phyloP scores from a whole-genome alignment of 1,284 basidiomycete genomes.

The Microbotryum intermedium region DNA sequence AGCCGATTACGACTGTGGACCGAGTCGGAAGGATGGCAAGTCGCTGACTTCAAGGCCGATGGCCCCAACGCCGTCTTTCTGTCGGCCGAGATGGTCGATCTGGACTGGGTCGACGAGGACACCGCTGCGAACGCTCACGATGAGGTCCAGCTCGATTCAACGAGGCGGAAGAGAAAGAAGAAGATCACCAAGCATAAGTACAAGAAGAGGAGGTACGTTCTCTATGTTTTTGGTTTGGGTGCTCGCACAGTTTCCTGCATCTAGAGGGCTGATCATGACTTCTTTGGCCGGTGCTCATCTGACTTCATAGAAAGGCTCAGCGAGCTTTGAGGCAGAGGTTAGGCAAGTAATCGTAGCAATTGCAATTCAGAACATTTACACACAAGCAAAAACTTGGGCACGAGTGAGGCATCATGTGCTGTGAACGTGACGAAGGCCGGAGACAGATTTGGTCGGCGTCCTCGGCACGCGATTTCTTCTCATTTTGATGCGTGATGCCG shows the following conservation, averaged over 20 bases:
- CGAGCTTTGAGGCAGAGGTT: constrained; percentile 23
- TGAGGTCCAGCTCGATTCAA: constrained; percentile 57
- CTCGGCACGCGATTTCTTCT: too few species aligned
- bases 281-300: neutral
- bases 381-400: too few species aligned
- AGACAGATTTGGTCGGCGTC: too few species aligned
- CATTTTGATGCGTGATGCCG: too few species aligned
- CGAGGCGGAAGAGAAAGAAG: constrained; percentile 68
- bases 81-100: constrained; percentile 21
- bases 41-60: constrained; percentile 2
- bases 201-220: constrained; percentile 43
- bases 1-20: constrained; percentile 15
- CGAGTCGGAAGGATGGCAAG: constrained; percentile 19
- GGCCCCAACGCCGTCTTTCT: constrained; percentile 3
- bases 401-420: too few species aligned
- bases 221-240: neutral
- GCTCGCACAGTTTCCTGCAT: too few species aligned
- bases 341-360: constrained; percentile 17
- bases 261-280: neutral
- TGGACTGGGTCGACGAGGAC: constrained; percentile 6
- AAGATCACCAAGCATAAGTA: constrained; percentile 87
- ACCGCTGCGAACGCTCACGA: constrained; percentile 43
- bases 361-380: too few species aligned
- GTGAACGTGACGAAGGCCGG: too few species aligned
- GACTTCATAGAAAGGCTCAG: constrained; percentile 26